Evolutionary conservation across 106 monocot genomes (phyloP).

Genomic region (Alisma plantagoaquatica): DNA sequence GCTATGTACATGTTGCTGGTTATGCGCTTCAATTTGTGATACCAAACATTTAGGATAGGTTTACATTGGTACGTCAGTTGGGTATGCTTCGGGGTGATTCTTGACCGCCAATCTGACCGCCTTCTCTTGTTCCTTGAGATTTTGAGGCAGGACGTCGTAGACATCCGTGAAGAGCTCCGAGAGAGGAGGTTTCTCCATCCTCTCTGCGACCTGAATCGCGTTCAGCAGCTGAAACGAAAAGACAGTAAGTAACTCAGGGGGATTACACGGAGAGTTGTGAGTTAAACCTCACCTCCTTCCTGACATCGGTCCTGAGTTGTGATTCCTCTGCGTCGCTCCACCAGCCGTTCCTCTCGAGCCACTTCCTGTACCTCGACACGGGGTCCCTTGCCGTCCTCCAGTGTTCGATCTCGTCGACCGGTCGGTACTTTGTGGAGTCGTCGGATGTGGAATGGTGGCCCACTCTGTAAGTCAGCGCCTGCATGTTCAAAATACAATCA

Average conservation of each 20-base stretch:
- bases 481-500: no score
- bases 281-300: constrained; percentile 48
- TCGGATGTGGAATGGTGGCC: no score
- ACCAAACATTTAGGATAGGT: no score
- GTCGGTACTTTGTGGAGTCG: constrained; percentile 75
- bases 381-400: constrained; percentile 67
- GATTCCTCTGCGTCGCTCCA: constrained; percentile 63
- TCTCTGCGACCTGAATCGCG: constrained; percentile 73
- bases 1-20: no score
- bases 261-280: background rate
- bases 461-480: no score
- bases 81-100: constrained; percentile 57
- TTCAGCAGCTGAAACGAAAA: constrained; percentile 39
- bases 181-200: constrained; percentile 38
- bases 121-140: constrained; percentile 63
- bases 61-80: constrained; percentile 52
- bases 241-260: no score
- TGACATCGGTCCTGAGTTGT: constrained; percentile 44
- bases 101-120: constrained; percentile 34
- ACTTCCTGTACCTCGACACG: constrained; percentile 61
- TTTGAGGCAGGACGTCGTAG: constrained; percentile 55
- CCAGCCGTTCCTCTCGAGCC: constrained; percentile 78
- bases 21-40: no score
- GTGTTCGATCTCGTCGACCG: constrained; percentile 68
- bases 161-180: constrained; percentile 79